Base-by-base conservation (phyloP, 2,329 filamentous ascomycete species). In the Alternaria burnsii region DNA sequence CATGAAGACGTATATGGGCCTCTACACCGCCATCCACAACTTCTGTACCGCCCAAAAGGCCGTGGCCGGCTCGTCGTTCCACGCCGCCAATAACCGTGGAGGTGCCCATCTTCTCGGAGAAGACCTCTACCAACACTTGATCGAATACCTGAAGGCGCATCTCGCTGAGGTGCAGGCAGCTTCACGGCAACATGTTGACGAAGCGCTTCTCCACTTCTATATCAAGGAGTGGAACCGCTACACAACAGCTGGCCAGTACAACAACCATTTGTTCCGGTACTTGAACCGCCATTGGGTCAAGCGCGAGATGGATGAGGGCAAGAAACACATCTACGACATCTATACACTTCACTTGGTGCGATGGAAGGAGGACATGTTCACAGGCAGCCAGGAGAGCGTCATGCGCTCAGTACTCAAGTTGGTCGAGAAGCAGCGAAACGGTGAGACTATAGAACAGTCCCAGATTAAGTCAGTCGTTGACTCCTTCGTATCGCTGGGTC, bases 251-350 rank as follows among this genome's bases (percentile, higher is more conserved):
- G 95, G 94, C 61, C 97, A 96, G 80, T 99, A 97, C 81, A 95
- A 97, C 78, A 96, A 99, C 80, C 94, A 99, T 77, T 83, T 99
- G 8, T 99, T 99, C 84, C 86, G 91, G 55, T 99, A 99, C 76
- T 87, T 99, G 26, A 99, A 99, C 76, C 88, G 95, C 30, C 95
- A 99, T 81, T 99, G 96, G 95, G 95, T 99, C 2, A 99, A 97
- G 85, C 87, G 95, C 30, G 95, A 99, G 81, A 97, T 99, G 82
- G 95, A 99, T 66, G 95, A 99, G 79, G 95, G 95, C 34, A 98
- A 99, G 82, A 97, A 98, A 83, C 92, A 94, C 73, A 92, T 98
- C 8, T 98, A 96, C 79, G 95, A 99, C 78, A 95, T 99, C 48
- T 99, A 99, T 80, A 99, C 95, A 0, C 83, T 99, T 36, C 95